Conservation (phyloP, 805 yeast species). For the Yueomyces sp. region DNA sequence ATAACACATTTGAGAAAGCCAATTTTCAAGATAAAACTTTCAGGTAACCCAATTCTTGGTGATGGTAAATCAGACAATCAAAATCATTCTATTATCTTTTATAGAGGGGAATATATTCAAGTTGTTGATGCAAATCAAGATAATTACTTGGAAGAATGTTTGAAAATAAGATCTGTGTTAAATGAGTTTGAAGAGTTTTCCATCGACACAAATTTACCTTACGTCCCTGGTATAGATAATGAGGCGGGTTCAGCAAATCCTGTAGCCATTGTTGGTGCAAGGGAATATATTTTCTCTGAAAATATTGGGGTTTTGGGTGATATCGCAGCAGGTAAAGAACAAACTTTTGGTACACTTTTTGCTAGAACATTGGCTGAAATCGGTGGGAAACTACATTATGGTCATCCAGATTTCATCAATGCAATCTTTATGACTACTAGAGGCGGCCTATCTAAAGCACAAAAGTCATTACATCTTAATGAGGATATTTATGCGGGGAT, state of each 20-base stretch:
- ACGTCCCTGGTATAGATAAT: constrained; percentile 39
- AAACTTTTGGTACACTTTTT: constrained; percentile 90
- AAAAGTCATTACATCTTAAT: constrained; percentile 81
- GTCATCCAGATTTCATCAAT: constrained; percentile 92
- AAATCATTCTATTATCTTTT: constrained; percentile 73
- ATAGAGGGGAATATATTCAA: constrained; percentile 90
- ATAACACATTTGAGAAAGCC: constrained; percentile 51
- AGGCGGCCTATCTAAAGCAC: constrained; percentile 93
- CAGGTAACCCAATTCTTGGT: constrained; percentile 91
- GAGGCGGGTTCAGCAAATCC: constrained; percentile 48
- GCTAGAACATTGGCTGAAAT: constrained; percentile 88
- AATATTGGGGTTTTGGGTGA: constrained; percentile 88
- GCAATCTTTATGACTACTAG: constrained; percentile 87
- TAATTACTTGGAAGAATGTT: constrained; percentile 85
- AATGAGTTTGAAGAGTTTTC: constrained; percentile 84
- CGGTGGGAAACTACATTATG: constrained; percentile 91
- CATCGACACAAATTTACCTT: constrained; percentile 37
- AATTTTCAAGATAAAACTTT: constrained; percentile 51
- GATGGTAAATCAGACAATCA: constrained; percentile 97
- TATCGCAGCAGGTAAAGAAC: constrained; percentile 95
- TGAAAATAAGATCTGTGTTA: constrained; percentile 75
- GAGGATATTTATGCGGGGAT: constrained; percentile 96
- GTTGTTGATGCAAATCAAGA: constrained; percentile 95
- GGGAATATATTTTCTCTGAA: constrained; percentile 90
- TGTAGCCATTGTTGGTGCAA: constrained; percentile 88